These are phyloP conservation scores for Lodderomyces pseudojiufengensis DNA, from an alignment of 1,139 yeast species.

Conservation along the genomic window DNA sequence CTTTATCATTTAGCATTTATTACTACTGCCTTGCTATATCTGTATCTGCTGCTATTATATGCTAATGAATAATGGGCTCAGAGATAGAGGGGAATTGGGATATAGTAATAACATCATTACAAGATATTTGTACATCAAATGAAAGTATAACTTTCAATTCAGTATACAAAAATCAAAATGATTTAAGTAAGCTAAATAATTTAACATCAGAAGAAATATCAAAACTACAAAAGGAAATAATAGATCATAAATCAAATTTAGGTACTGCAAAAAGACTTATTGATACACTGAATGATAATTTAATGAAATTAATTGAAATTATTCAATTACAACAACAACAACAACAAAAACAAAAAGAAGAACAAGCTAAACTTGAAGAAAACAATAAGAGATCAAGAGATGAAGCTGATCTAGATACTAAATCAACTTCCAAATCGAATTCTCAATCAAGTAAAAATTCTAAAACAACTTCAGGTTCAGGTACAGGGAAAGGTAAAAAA, in stretches of 20 bases:
- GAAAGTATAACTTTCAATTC: conserved; percentile 53
- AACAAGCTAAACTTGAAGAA: background rate
- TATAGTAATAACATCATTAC: conserved; percentile 59
- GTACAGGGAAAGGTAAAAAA: conserved; percentile 5
- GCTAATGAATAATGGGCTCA: conserved; percentile 11
- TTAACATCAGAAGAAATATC: conserved; percentile 31
- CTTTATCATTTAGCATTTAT: background rate
- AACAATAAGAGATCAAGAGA: background rate
- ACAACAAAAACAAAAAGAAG: conserved; percentile 7
- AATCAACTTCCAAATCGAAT: background rate
- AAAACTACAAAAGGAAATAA: conserved; percentile 37
- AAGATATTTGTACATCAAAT: conserved; percentile 62
- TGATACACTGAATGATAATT: conserved; percentile 38
- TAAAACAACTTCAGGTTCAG: conserved; percentile 6
- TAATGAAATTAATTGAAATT: conserved; percentile 29
- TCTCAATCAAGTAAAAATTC: conserved; percentile 18
- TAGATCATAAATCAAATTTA: conserved; percentile 54
- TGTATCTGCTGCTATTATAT: no score
- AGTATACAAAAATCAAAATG: conserved; percentile 24
- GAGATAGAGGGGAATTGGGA: conserved; percentile 62
- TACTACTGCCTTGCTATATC: no score
- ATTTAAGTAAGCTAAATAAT: conserved; percentile 15
- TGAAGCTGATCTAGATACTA: background rate
- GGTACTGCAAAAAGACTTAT: conserved; percentile 52
- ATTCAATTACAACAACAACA: conserved; percentile 18